Base-by-base conservation (phyloP, 768 basidiomycete species). In the Trametes cubensis region DNA sequence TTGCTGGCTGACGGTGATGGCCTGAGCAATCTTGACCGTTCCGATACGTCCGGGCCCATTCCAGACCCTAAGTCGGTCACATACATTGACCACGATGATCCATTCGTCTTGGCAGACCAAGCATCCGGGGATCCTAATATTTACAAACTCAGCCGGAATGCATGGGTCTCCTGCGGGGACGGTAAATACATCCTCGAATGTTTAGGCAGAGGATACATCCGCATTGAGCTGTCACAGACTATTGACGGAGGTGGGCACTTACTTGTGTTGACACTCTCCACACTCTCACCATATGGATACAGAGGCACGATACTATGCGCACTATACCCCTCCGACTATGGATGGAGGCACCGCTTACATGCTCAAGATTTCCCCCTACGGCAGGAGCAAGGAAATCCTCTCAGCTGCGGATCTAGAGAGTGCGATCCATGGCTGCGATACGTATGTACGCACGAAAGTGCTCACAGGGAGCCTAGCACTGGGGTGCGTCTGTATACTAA, bases 91-190 rank as follows among this genome's bases (percentile, higher is more conserved):
- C 83, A 92, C 64, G 86, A 90, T 4, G 79, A 94, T 66, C 89
- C 92, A 0, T 89, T 92, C 62, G 76, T 80, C 11, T 74, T 90
- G 49, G 78, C 83, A 6, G 74, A 80, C 30, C 67, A 79, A 39
- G 78, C 77, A 21, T 82, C 81, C 3, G 84, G 83, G 14, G 77
- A 70, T 15, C 82, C 87, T 14, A 83, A 87, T 66, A 77, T 90
- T 18, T 64, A 74, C 20, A 73, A 72, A 23, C 60, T 89, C 42
- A 93, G 86, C 64, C 74, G 68, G 20, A 79, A 83, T 65, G 84
- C 89, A 6, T 94, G 94, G 94, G 88, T 96, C 8, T 84, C 85
- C 3, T 92, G 90, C 67, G 91, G 93, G 7, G 77, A 79, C 4
- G 81, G 85, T 39, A 72, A 84, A 17, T 90, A 88, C 72, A 82